Conservation (phyloP, 2,329 filamentous ascomycete genomes). For the Phaeosphaeriaceae sp. region DNA sequence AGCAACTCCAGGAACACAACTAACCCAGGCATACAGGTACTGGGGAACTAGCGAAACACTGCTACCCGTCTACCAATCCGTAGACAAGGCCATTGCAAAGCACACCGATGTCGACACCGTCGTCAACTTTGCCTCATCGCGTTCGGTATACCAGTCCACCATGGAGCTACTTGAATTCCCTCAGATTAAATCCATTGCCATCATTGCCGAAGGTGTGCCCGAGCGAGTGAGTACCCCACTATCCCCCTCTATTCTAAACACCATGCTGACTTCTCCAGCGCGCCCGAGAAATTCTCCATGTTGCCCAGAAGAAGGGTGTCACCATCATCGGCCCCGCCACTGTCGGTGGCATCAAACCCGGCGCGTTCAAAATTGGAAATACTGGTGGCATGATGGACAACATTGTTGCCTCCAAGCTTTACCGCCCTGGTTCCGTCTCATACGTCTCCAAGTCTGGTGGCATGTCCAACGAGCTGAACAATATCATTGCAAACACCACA, state of each 20-base stretch:
- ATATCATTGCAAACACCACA: conserved; percentile 95
- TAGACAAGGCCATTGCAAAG: conserved; percentile 91
- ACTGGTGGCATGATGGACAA: conserved; percentile 99
- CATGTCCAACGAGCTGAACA: conserved; percentile 99
- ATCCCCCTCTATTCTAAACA: neutral
- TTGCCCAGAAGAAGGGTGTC: conserved; percentile 97
- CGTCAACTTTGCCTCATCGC: conserved; percentile 99
- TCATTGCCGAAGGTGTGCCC: conserved; percentile 98
- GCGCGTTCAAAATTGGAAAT: conserved; percentile 99
- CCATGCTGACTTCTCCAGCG: conserved; percentile 61
- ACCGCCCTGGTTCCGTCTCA: conserved; percentile 97
- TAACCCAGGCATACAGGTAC: conserved; percentile 64
- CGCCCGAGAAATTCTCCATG: conserved; percentile 95
- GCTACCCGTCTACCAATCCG: conserved; percentile 95
- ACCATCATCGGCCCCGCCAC: conserved; percentile 99
- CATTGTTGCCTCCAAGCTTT: conserved; percentile 99
- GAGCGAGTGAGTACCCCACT: conserved; percentile 76
- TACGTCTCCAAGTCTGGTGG: conserved; percentile 99
- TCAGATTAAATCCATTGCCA: conserved; percentile 98
- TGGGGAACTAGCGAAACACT: conserved; percentile 99
- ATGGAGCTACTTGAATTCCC: conserved; percentile 98
- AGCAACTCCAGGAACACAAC: conserved; percentile 12
- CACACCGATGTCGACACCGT: conserved; percentile 96
- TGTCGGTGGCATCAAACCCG: conserved; percentile 98
- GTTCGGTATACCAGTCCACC: conserved; percentile 97